These are phyloP conservation scores for Rhododendron henanense DNA, from an alignment of 148 eudicot genomes.

Conservation along the genomic window DNA sequence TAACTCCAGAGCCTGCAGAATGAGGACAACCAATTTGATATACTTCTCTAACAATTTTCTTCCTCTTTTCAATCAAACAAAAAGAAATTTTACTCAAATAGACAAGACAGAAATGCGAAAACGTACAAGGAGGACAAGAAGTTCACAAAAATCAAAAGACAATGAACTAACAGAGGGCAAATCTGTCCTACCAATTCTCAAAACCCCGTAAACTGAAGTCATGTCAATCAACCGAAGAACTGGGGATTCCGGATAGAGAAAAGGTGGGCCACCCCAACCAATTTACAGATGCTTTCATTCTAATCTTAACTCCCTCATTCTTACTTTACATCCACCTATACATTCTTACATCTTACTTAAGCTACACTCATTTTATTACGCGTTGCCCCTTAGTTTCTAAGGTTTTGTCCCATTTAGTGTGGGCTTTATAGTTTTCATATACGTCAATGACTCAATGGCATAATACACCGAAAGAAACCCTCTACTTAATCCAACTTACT, in stretches of 20 bases:
- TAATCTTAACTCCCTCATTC: not conserved
- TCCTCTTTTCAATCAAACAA: not conserved
- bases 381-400: not conserved
- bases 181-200: too few species aligned
- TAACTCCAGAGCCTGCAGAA: conserved; percentile 19
- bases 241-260: too few species aligned
- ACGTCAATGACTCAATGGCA: not conserved
- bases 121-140: not conserved
- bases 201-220: too few species aligned
- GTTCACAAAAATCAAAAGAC: not conserved
- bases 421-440: not conserved
- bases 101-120: not conserved
- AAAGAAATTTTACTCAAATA: not conserved
- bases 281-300: not conserved
- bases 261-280: not conserved
- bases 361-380: not conserved
- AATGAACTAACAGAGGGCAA: not conserved
- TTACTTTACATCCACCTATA: not conserved
- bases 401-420: not conserved
- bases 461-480: not conserved
- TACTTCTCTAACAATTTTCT: not conserved
- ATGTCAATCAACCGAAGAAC: too few species aligned
- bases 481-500: not conserved
- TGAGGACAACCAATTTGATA: not conserved
- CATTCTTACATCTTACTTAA: not conserved